Base-by-base conservation (phyloP, 352 stramenopile genomes). In the Pythium rishiriense region DNA sequence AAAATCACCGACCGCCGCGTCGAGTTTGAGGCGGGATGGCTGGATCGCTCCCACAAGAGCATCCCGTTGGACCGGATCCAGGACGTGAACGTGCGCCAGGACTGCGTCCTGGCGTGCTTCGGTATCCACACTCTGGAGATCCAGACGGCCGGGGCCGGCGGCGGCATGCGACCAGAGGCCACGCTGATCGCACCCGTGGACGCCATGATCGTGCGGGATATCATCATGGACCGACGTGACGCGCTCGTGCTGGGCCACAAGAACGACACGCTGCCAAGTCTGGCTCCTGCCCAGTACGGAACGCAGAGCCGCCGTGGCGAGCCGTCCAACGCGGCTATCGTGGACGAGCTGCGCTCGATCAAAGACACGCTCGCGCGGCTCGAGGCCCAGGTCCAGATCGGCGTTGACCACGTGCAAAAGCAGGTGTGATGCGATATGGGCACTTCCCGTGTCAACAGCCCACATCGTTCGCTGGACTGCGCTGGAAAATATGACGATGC, bases 61-160 rank as follows among this genome's bases (percentile, higher is more conserved):
- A 78, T 83, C 56, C 75, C 75, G 29, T 64, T 83, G 21, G 75
- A 83, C 55, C 66, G 72, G 35, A 76, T 83, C 60, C 75, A 83
- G 60, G 75, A 83, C 58, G 70, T 83, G n/a, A 80, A 76, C 54
- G 63, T 80, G 4, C 64, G 58, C 2, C 69, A 83, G 42, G 69
- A 64, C 57, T 76, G 72, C 33, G 62, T 80, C 15, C 69, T 80
- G 64, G 58, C 67, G 29, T 69, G 68, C 53, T 78, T 76, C 48
- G 58, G 63, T 17, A 28, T 78, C 19, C 69, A 70, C 28, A 54
- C 46, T 29, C 56, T 83, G 25, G 72, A 80, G 59, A 83, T 83
- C 57, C 75, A 83, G 55, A 83, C 75, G 1, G 75, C 71, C 4
- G 65, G 75, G 0, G 47, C 55, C 9, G 54, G 56, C 12, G 63